phyloP scores from a whole-genome alignment of 1,284 basidiomycete genomes.

The Ceratobasidium sp. region DNA sequence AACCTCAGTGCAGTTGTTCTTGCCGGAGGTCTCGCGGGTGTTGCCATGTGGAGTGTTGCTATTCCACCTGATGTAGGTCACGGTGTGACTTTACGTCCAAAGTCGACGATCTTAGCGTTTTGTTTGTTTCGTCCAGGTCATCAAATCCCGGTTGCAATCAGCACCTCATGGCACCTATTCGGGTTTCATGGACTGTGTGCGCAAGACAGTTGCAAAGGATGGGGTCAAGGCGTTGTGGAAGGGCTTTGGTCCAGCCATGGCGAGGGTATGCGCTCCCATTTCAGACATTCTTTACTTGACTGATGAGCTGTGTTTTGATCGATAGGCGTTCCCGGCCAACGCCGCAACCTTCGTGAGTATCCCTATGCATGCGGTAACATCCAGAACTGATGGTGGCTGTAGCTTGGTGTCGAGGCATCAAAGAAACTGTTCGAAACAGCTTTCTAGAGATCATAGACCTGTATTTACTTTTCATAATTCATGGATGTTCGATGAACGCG shows the following conservation, averaged over 20 bases:
- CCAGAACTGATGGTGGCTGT: constrained; percentile 37
- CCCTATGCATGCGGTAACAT: constrained; percentile 24
- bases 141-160: constrained; percentile 97
- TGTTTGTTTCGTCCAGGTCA: constrained; percentile 61
- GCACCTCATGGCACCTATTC: constrained; percentile 95
- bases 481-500: constrained; percentile 3
- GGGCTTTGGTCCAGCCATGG: constrained; percentile 98
- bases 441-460: constrained; percentile 52
- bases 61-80: constrained; percentile 89
- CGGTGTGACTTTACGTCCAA: neutral
- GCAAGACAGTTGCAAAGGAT: constrained; percentile 91
- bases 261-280: constrained; percentile 68
- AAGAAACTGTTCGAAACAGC: constrained; percentile 72
- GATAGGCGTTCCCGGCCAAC: constrained; percentile 88
- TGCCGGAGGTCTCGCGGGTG: constrained; percentile 93
- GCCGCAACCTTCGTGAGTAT: constrained; percentile 90
- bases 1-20: constrained; percentile 88
- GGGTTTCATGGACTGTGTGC: constrained; percentile 90
- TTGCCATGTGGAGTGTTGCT: constrained; percentile 97
- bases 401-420: constrained; percentile 85
- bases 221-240: constrained; percentile 92
- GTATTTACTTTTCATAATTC: constrained; percentile 27
- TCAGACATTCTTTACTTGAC: neutral
- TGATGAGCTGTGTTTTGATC: neutral
- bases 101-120: neutral